phyloP scores from a whole-genome alignment of 129 eudicot genomes.

The Lactuca sativa region DNA sequence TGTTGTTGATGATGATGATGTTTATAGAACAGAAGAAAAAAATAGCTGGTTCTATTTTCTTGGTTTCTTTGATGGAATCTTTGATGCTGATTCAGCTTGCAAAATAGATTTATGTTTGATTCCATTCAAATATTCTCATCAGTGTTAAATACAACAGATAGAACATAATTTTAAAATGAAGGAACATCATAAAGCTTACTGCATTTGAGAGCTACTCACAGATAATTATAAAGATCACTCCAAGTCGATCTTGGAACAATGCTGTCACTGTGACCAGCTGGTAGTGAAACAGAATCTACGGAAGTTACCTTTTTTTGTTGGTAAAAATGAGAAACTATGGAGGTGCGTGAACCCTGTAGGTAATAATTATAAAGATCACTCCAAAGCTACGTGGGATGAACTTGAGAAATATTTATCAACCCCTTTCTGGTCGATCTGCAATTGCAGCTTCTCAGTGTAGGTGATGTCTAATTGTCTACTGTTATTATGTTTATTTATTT shows the following conservation, averaged over 20 bases:
- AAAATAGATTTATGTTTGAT: conserved; percentile 18
- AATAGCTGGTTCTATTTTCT: conserved; percentile 36
- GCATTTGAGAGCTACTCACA: conserved; percentile 82
- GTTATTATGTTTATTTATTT: too few species aligned
- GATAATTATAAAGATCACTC: too few species aligned
- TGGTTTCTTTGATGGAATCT: conserved; percentile 49
- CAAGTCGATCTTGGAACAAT: too few species aligned
- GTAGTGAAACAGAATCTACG: conserved; percentile 59
- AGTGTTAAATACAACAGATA: too few species aligned
- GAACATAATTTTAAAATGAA: too few species aligned
- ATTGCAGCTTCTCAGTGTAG: too few species aligned
- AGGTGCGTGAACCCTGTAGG: conserved; percentile 69
- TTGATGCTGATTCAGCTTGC: conserved; percentile 55
- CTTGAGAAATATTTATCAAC: too few species aligned
- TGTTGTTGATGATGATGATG: too few species aligned
- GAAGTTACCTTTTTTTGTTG: conserved; percentile 54
- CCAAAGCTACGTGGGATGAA: conserved; percentile 74
- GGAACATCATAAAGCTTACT: conserved; percentile 41
- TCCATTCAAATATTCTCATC: too few species aligned
- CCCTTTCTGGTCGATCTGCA: too few species aligned
- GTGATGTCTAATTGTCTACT: too few species aligned
- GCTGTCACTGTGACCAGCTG: too few species aligned
- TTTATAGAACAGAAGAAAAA: background rate
- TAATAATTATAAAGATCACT: conserved; percentile 52
- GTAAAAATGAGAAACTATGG: conserved; percentile 78